A percentile compares a stretch with the other conserved stretches of the same genome.
Evolutionary conservation across 2,329 filamentous ascomycete species (phyloP).

Genomic region (Alternaria angustiovoidea): DNA sequence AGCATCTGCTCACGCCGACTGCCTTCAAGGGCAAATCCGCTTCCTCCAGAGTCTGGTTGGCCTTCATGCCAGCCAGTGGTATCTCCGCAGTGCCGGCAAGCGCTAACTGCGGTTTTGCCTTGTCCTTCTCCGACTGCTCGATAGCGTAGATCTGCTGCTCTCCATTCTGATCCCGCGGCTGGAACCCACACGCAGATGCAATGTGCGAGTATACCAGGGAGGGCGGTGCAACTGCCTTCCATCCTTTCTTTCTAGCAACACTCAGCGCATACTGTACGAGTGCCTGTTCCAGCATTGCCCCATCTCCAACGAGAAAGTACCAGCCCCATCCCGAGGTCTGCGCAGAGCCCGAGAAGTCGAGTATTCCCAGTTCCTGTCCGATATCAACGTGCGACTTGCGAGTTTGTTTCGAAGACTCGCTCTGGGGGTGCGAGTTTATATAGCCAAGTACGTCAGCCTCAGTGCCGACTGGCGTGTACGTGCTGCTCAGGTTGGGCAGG

Average conservation of each 20-base stretch:
- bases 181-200: slow-evolving; percentile 89
- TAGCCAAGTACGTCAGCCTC: slow-evolving; percentile 73
- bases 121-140: slow-evolving; percentile 70
- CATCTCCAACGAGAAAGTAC: slow-evolving; percentile 95
- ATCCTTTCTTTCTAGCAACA: slow-evolving; percentile 76
- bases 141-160: slow-evolving; percentile 93
- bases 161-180: slow-evolving; percentile 86
- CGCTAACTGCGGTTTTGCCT: slow-evolving; percentile 70
- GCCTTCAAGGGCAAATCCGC: slow-evolving; percentile 76
- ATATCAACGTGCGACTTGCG: slow-evolving; percentile 86
- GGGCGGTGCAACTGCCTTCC: slow-evolving; percentile 82
- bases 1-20: slow-evolving; percentile 89
- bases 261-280: slow-evolving; percentile 85
- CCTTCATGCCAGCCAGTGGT: slow-evolving; percentile 89
- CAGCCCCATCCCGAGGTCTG: slow-evolving; percentile 94
- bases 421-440: slow-evolving; percentile 74
- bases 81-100: slow-evolving; percentile 94
- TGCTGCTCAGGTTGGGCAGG: slow-evolving; percentile 86
- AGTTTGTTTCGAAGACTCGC: slow-evolving; percentile 47
- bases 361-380: slow-evolving; percentile 82
- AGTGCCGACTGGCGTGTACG: slow-evolving; percentile 74
- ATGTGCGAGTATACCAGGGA: slow-evolving; percentile 93
- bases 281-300: slow-evolving; percentile 91
- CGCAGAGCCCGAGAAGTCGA: slow-evolving; percentile 85
- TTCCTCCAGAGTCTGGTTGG: slow-evolving; percentile 72